Evolutionary conservation across 1,284 basidiomycete species (phyloP).

Genomic region (Ceratobasidium sp.): DNA sequence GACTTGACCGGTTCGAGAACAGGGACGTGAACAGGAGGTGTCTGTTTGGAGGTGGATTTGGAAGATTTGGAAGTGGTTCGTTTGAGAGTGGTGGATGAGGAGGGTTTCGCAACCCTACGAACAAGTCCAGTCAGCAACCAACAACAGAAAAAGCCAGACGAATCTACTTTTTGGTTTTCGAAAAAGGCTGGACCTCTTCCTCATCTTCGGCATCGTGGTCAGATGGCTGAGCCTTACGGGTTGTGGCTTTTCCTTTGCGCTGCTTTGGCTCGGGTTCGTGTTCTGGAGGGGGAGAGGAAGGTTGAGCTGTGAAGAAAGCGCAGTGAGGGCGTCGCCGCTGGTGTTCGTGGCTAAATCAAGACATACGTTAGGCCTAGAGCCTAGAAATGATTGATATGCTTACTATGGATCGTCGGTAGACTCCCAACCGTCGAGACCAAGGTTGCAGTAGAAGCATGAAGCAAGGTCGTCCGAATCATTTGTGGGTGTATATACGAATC

Average conservation of each 20-base stretch:
- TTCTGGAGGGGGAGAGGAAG: too few species aligned
- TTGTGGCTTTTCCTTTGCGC: conserved; percentile 18
- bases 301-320: conserved; percentile 39
- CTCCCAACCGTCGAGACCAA: conserved; percentile 57
- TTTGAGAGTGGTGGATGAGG: conserved; percentile 10
- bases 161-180: conserved; percentile 13
- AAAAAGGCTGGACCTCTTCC: neutral
- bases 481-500: conserved; percentile 56
- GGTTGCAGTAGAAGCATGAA: conserved; percentile 56
- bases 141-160: neutral
- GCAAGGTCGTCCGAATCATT: conserved; percentile 48
- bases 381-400: neutral
- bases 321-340: conserved; percentile 40
- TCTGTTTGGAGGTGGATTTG: conserved; percentile 4
- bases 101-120: neutral
- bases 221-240: conserved; percentile 11
- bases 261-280: conserved; percentile 17
- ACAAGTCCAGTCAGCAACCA: neutral
- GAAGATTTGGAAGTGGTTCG: conserved; percentile 26
- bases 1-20: conserved; percentile 1
- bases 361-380: neutral
- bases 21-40: neutral
- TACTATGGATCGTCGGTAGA: conserved; percentile 56
- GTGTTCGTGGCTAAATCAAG: conserved; percentile 30
- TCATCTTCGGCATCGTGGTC: conserved; percentile 33